phyloP scores from a whole-genome alignment of 345 rosid genomes.

The Sisymbrium altissimum region DNA sequence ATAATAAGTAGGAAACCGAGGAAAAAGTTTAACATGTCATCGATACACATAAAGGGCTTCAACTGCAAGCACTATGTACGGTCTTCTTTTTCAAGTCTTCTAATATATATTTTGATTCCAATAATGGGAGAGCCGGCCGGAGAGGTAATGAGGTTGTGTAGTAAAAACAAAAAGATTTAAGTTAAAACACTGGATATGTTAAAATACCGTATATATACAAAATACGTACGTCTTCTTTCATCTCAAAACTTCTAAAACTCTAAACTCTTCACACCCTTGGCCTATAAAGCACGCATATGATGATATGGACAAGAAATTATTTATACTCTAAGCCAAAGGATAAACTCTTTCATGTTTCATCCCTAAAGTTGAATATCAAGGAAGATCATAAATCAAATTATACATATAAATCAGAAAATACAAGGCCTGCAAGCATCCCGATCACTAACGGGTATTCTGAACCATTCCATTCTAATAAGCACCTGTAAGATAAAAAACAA shows the following conservation, averaged over 20 bases:
- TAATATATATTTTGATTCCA: background rate
- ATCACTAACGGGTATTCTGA: background rate
- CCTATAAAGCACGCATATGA: background rate
- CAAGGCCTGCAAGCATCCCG: background rate
- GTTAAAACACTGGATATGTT: too few species aligned
- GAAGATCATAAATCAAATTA: background rate
- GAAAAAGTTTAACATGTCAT: background rate
- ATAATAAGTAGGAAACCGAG: background rate
- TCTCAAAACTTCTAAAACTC: background rate
- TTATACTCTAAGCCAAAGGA: background rate
- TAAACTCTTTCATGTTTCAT: background rate
- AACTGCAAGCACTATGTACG: constrained; percentile 14
- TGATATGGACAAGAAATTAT: background rate
- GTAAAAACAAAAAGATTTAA: background rate
- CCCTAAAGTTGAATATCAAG: background rate
- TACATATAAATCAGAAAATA: background rate
- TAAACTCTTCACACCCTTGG: background rate
- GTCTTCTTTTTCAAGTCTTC: background rate
- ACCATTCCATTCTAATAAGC: background rate
- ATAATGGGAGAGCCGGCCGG: background rate
- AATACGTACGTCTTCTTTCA: background rate
- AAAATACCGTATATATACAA: background rate
- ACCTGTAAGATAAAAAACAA: background rate
- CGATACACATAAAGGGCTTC: constrained; percentile 7
- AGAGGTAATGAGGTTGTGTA: background rate